Base-by-base conservation (phyloP, 2,329 filamentous ascomycete genomes). In the Hypomyces rosellus region DNA sequence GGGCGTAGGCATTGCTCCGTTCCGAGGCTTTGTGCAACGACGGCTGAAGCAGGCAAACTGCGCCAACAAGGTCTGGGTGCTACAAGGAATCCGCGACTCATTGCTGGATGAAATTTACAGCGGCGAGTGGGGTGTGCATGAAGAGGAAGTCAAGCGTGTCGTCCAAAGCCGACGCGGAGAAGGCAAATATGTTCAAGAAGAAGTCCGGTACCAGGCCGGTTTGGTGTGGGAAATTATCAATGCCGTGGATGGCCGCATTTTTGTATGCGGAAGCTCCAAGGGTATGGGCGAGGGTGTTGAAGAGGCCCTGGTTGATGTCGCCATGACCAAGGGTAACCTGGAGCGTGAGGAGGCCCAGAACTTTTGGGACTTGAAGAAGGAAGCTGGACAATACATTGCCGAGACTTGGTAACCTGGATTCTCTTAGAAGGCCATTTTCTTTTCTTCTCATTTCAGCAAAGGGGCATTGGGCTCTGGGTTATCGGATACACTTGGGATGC, bases 211-310 rank as follows among this genome's bases (percentile, higher is more conserved):
- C 56, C 93, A 97, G 67, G 89, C 91, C 2, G 93, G 97, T 64
- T 79, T 97, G n/a, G 92, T 97, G 14, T 99, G 93, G 93, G 95
- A 89, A 67, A 90, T 97, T 56, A 88, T 95, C 75, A 97, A 97
- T 67, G 84, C 90, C 2, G 77, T 97, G n/a, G 93, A 99, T 62
- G 93, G 93, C 1, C 84, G 93, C 47, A 84, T 97, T 47, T 99
- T 99, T 65, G 93, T 99, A 52, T 99, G 93, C 67, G 93, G 93
- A 45, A 95, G 88, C 69, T 90, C 84, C 63, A 90, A 89, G 73
- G 93, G 93, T 50, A 99, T 99, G 93, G 93, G 93, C 53, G 93
- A 97, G 69, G 93, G 93, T 41, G 93, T 99, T 3, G 88, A 97
- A 66, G 78, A 84, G 43, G 88, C 92, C 0, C 76, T 99, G 13